Evolutionary conservation across 2,329 filamentous ascomycete species (phyloP), one percentile per base, ranked within the genome.

Genomic region (Macroventuria anomochaeta): DNA sequence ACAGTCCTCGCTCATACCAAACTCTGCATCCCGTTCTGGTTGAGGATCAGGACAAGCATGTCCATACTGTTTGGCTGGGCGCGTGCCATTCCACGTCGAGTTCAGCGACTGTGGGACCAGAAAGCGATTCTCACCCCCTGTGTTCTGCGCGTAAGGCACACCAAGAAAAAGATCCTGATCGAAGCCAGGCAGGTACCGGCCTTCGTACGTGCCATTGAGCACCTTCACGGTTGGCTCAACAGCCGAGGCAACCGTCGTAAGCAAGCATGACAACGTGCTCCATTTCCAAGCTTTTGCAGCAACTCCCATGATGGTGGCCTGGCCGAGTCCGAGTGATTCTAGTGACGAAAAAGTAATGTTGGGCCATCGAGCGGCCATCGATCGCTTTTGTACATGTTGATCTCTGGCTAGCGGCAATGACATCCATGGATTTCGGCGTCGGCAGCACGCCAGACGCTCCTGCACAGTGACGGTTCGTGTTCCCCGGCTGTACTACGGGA

Each of bases 71-170:
- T 71, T 77, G 2, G 78, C 78, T 20, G 71, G 46, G 2, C 71
- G 63, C 0, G 71, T 72, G 15, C 72, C 76, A 34, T 72, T 71
- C 65, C 73, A 81, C 3, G 73, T 74, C 6, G 65, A 64, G 56
- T 85, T 80, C 21, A 85, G 64, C 0, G 79, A 68, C 54, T 80
- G 75, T 0, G 84, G 82, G 2, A 79, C 60, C 0, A 75, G 74
- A 58, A 86, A 85, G 4, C 85, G 80, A 39, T 85, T 74, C 48
- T 79, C 69, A 1, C 80, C 80, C 20, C 79, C 70, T 0, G 83
- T 83, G 25, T 83, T 78, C 55, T 83, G 79, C 3, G 84, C 84
- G 64, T 81, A 87, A 0, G 83, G 84, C 2, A 87, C 69, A 5
- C 79, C 79, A 20, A 81, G 72, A 59, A 80, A 81, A 55, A 75